Percentiles rank a stretch among this genome's conserved stretches.
Conservation (phyloP, 129 eudicot genomes). For the Helichrysum umbraculigerum region DNA sequence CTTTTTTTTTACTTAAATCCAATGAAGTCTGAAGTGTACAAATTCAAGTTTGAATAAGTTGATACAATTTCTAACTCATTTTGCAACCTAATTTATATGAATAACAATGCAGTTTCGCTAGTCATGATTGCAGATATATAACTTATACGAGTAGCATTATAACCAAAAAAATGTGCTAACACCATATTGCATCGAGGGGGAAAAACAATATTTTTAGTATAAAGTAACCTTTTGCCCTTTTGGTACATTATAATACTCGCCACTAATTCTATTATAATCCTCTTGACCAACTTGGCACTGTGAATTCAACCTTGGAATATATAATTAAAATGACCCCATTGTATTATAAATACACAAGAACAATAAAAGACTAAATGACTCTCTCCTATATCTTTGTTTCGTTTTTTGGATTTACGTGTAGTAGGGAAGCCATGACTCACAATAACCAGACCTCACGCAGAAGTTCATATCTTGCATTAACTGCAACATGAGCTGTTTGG, state of each 20-base stretch:
- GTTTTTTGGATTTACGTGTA: background rate
- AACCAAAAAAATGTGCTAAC: background rate
- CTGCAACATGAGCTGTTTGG: conserved; percentile 32
- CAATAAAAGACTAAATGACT: background rate
- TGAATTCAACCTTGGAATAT: background rate
- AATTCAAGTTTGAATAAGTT: too few relatives aligned
- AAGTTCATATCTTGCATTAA: conserved; percentile 75
- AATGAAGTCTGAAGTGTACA: too few relatives aligned
- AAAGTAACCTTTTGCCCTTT: conserved; percentile 1
- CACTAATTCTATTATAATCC: background rate
- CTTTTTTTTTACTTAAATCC: too few relatives aligned
- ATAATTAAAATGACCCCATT: conserved; percentile 12
- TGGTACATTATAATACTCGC: conserved; percentile 16
- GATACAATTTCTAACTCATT: too few relatives aligned
- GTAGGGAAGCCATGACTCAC: conserved; percentile 5
- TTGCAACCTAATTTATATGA: background rate
- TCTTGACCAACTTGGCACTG: background rate
- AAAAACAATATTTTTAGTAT: background rate
- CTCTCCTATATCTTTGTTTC: background rate
- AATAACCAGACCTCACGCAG: conserved; percentile 94
- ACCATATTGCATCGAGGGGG: background rate
- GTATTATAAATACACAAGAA: conserved; percentile 13
- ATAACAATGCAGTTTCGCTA: background rate
- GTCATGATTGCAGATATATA: background rate
- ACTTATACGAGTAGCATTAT: too few relatives aligned